phyloP scores from a whole-genome alignment of 306 rosid genomes.

The Benincasa hispida region DNA sequence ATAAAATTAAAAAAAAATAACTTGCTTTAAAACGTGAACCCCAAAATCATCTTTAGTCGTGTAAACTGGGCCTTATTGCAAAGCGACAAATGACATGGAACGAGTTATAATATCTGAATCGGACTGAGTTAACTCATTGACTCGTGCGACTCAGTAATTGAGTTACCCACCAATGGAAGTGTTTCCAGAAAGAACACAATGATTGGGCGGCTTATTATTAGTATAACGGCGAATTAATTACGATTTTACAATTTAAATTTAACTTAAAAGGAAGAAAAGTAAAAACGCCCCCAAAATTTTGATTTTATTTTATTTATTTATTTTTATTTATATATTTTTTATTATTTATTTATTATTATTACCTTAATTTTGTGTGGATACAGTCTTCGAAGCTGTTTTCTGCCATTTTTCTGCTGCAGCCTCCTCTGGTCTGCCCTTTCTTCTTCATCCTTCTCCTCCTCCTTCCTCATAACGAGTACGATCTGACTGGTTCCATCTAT shows the following conservation, averaged over 20 bases:
- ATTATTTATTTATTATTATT: not conserved
- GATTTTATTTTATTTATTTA: not conserved
- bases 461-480: slow-evolving; percentile 13
- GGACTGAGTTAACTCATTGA: not conserved
- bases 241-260: slow-evolving; percentile 1
- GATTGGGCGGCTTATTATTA: slow-evolving; percentile 9
- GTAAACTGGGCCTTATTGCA: not conserved
- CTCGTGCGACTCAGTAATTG: not conserved
- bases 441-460: slow-evolving; percentile 15
- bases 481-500: slow-evolving; percentile 22
- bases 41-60: not conserved
- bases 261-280: not conserved
- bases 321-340: too few relatives aligned
- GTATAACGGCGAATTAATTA: slow-evolving; percentile 8
- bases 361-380: slow-evolving; percentile 52
- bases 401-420: slow-evolving; percentile 19
- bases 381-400: slow-evolving; percentile 34
- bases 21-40: not conserved
- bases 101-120: not conserved
- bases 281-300: not conserved
- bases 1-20: not conserved
- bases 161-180: not conserved
- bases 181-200: slow-evolving; percentile 12
- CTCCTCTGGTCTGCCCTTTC: slow-evolving; percentile 11
- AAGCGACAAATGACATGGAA: not conserved